phyloP scores from a whole-genome alignment of 352 stramenopile genomes.

The Pythium aristosporum region DNA sequence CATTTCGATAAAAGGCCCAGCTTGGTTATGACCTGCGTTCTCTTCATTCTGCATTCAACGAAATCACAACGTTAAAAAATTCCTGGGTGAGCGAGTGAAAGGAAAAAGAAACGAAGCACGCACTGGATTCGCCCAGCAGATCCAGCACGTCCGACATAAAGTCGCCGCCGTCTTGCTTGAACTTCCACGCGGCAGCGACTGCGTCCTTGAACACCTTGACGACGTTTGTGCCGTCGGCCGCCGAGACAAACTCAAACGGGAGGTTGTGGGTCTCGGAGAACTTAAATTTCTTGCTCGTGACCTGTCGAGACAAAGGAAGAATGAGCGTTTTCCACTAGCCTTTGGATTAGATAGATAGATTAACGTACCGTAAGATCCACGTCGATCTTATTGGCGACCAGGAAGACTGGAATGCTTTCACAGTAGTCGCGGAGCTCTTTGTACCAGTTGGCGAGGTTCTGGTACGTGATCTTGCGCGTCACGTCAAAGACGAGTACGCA shows the following conservation, averaged over 20 bases:
- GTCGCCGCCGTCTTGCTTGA: slow-evolving; percentile 89
- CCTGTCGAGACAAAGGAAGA: slow-evolving; percentile 36
- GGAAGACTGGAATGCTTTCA: slow-evolving; percentile 90
- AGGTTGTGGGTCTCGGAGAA: slow-evolving; percentile 94
- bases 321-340: background rate
- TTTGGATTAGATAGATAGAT: background rate
- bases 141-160: slow-evolving; percentile 93
- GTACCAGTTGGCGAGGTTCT: slow-evolving; percentile 92
- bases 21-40: too few species aligned
- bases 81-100: background rate
- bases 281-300: slow-evolving; percentile 97
- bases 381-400: slow-evolving; percentile 98
- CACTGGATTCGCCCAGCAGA: slow-evolving; percentile 77
- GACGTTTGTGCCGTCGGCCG: slow-evolving; percentile 95
- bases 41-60: slow-evolving; percentile 2
- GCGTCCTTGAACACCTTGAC: slow-evolving; percentile 94
- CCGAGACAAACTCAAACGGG: slow-evolving; percentile 93
- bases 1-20: background rate
- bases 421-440: slow-evolving; percentile 93
- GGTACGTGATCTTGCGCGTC: slow-evolving; percentile 94
- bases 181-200: slow-evolving; percentile 80
- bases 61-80: background rate
- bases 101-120: slow-evolving; percentile 1
- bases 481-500: slow-evolving; percentile 96
- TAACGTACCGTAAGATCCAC: slow-evolving; percentile 87